These are phyloP conservation scores for Penicillium argentinense DNA, from an alignment of 495 filamentous ascomycete species.

Conservation along the genomic window DNA sequence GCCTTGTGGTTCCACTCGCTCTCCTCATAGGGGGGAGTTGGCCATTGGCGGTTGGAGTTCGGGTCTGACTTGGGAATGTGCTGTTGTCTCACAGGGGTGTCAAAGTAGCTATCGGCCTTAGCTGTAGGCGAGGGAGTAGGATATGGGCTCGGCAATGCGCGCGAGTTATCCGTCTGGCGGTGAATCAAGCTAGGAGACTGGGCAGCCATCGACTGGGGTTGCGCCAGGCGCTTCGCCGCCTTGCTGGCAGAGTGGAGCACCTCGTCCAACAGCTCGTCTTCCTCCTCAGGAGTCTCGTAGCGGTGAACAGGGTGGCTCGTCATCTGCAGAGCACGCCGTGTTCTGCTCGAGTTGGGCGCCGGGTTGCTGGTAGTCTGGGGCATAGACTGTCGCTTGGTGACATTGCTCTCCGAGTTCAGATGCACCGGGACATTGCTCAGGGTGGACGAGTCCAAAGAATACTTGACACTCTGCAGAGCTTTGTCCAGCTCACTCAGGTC, in stretches of 20 bases:
- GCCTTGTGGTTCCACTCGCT: conserved; percentile 85
- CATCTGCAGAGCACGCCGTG: conserved; percentile 74
- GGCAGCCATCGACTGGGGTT: conserved; percentile 39
- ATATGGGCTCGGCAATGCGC: conserved; percentile 70
- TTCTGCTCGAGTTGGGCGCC: conserved; percentile 77
- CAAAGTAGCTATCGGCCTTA: conserved; percentile 71
- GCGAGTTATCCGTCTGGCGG: conserved; percentile 56
- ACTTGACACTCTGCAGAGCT: conserved; percentile 70
- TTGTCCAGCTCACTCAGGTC: conserved; percentile 70
- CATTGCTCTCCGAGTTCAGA: conserved; percentile 49
- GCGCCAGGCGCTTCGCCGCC: conserved; percentile 54
- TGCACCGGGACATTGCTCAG: conserved; percentile 49
- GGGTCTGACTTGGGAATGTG: conserved; percentile 60
- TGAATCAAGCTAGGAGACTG: conserved; percentile 39
- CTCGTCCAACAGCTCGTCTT: conserved; percentile 93
- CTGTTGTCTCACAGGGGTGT: conserved; percentile 59
- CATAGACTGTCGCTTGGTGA: conserved; percentile 69
- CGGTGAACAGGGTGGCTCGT: conserved; percentile 70
- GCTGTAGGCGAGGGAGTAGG: conserved; percentile 89
- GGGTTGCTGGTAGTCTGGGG: conserved; percentile 58
- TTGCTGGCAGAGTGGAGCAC: conserved; percentile 61
- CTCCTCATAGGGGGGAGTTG: conserved; percentile 93
- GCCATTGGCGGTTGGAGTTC: conserved; percentile 70
- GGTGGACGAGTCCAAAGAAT: conserved; percentile 56
- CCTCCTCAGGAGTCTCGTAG: conserved; percentile 94